Evolutionary conservation across 352 stramenopile genomes (phyloP).

Genomic region (Phytophthora pistaciae): DNA sequence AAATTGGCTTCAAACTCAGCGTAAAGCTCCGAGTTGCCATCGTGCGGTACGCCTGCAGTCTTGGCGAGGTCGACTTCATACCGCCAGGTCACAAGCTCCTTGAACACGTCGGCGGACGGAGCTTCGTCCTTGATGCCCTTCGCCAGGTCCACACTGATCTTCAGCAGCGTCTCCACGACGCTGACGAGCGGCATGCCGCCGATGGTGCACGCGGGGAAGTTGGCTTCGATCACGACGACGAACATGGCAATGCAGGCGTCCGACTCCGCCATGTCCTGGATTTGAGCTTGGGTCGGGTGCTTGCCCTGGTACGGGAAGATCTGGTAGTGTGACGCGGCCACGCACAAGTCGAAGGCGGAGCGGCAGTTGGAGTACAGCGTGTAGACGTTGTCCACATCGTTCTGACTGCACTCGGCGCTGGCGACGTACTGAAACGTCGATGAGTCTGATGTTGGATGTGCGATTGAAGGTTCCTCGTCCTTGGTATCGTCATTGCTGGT

Average conservation of each 20-base stretch:
- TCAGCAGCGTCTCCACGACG: constrained; percentile 65
- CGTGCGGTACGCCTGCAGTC: constrained; percentile 44
- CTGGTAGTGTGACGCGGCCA: constrained; percentile 60
- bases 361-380: constrained; percentile 68
- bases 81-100: constrained; percentile 56
- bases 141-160: constrained; percentile 59
- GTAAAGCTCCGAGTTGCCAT: constrained; percentile 53
- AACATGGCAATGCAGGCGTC: constrained; percentile 65
- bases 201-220: constrained; percentile 63
- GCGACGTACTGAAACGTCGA: constrained; percentile 54
- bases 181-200: constrained; percentile 57
- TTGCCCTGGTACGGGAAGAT: constrained; percentile 67
- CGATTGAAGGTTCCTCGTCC: constrained; percentile 23
- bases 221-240: constrained; percentile 55
- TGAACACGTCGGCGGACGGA: constrained; percentile 42
- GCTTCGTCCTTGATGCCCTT: constrained; percentile 21
- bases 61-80: constrained; percentile 61
- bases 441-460: constrained; percentile 50
- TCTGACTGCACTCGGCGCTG: constrained; percentile 48
- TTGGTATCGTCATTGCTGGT: background rate
- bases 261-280: constrained; percentile 59
- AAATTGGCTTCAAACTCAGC: constrained; percentile 54
- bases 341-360: constrained; percentile 65
- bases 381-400: constrained; percentile 54
- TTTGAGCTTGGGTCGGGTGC: constrained; percentile 56